Evolutionary conservation across 495 filamentous ascomycete genomes (phyloP).

Genomic region (Podospora pseudoanserina): DNA sequence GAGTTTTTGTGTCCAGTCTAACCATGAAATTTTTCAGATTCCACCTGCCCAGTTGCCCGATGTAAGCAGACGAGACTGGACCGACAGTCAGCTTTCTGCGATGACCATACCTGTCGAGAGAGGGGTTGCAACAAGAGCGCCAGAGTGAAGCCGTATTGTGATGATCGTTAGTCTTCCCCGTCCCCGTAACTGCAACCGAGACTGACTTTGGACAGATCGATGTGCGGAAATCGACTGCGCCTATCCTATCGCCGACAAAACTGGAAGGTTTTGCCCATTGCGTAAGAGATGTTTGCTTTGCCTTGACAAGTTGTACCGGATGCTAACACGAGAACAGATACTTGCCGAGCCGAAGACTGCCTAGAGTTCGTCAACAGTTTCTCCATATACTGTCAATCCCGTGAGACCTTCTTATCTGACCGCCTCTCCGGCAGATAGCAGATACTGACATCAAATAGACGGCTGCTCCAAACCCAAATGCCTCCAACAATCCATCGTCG

Average conservation of each 20-base stretch:
- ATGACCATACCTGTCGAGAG: constrained; percentile 29
- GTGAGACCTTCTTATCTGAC: constrained; percentile 7
- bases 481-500: constrained; percentile 21
- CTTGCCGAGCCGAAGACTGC: constrained; percentile 23
- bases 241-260: constrained; percentile 3
- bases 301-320: not conserved
- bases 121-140: constrained; percentile 27
- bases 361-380: constrained; percentile 19
- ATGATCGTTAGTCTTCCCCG: constrained; percentile 26
- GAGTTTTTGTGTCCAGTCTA: not conserved
- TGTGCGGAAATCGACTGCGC: constrained; percentile 18
- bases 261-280: constrained; percentile 21
- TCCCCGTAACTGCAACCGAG: not conserved
- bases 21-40: constrained; percentile 20
- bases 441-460: constrained; percentile 9
- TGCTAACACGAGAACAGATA: constrained; percentile 16
- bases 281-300: constrained; percentile 11
- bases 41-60: constrained; percentile 22
- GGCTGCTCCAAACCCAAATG: constrained; percentile 23
- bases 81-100: constrained; percentile 22
- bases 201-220: constrained; percentile 10
- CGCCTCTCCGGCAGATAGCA: not conserved
- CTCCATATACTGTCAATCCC: constrained; percentile 22
- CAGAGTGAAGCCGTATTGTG: constrained; percentile 22
- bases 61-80: constrained; percentile 23